phyloP scores from a whole-genome alignment of 768 basidiomycete genomes.

The Tricholoma hemisulphureum region DNA sequence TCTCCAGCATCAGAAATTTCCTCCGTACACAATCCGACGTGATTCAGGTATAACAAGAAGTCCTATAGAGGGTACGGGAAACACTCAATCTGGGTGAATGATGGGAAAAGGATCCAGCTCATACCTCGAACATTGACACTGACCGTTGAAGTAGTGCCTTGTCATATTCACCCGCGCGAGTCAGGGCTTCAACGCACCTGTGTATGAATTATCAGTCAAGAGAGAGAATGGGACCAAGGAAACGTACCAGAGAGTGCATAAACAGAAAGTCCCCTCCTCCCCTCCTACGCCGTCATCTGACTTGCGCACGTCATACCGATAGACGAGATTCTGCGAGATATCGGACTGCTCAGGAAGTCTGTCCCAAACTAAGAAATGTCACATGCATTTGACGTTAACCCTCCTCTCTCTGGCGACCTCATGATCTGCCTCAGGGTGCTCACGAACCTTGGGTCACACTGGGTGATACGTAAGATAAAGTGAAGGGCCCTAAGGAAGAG shows the following conservation, averaged over 20 bases:
- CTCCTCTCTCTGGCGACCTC: conserved; percentile 85
- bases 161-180: conserved; percentile 82
- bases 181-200: conserved; percentile 87
- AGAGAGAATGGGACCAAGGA: not conserved
- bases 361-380: not conserved
- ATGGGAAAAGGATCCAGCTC: conserved; percentile 15
- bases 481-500: no score
- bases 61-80: conserved; percentile 44
- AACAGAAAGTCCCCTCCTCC: conserved; percentile 91
- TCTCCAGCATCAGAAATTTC: conserved; percentile 86
- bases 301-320: conserved; percentile 83
- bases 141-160: conserved; percentile 62
- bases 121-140: conserved; percentile 86
- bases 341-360: not conserved
- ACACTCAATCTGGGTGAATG: no score
- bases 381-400: conserved; percentile 81
- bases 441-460: conserved; percentile 89
- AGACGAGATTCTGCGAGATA: conserved; percentile 66
- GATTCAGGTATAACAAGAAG: conserved; percentile 81
- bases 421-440: conserved; percentile 81
- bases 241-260: conserved; percentile 77
- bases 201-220: not conserved
- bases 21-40: conserved; percentile 83
- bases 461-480: conserved; percentile 1
- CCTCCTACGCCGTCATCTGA: conserved; percentile 94